These are phyloP conservation scores for Macrolepiota fuliginosa DNA, from an alignment of 768 basidiomycete genomes.

Conservation along the genomic window DNA sequence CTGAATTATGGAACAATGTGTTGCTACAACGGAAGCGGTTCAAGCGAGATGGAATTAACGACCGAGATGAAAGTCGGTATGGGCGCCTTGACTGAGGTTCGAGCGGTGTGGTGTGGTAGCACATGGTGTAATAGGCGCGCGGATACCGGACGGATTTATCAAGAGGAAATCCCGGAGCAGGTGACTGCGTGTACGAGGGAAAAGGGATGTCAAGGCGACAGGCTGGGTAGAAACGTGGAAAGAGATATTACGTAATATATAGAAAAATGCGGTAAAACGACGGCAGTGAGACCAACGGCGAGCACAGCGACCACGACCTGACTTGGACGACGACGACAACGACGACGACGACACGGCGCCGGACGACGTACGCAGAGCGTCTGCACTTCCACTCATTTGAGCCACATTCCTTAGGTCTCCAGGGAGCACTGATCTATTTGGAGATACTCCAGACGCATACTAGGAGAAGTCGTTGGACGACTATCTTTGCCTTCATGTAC, in stretches of 20 bases:
- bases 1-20: too few species aligned
- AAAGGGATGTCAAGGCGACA: slow-evolving; percentile 7
- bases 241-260: slow-evolving; percentile 6
- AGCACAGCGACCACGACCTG: not conserved
- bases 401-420: not conserved
- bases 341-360: slow-evolving; percentile 6
- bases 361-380: slow-evolving; percentile 5
- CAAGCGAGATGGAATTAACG: too few species aligned
- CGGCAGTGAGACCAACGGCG: not conserved
- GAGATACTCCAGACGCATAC: slow-evolving; percentile 4
- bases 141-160: not conserved
- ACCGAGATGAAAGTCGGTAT: too few species aligned
- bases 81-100: too few species aligned
- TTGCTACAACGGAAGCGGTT: too few species aligned
- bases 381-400: slow-evolving; percentile 9
- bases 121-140: too few species aligned
- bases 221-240: not conserved
- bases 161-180: not conserved
- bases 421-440: slow-evolving; percentile 2
- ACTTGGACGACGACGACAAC: slow-evolving; percentile 9
- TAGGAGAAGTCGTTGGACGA: slow-evolving; percentile 1
- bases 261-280: not conserved
- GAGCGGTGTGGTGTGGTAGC: too few species aligned
- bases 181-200: not conserved
- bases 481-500: not conserved